Percentiles rank a stretch among this genome's conserved stretches.
Conservation (phyloP, 2,329 filamentous ascomycete species). For the Delphinella strobiligena region DNA sequence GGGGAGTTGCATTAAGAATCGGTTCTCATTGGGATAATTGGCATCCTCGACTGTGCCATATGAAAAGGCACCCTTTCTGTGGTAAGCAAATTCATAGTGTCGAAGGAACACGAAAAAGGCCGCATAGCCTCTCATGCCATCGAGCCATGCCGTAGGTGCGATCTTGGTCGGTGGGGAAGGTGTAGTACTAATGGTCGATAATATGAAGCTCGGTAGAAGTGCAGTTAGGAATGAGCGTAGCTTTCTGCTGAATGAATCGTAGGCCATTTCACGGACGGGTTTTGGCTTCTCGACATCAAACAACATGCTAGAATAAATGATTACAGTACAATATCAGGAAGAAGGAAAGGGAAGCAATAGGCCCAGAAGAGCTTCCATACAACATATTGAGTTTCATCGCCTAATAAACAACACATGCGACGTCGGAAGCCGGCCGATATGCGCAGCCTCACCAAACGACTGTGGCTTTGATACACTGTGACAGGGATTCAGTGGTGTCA, state of each 20-base stretch:
- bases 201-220: conserved; percentile 7
- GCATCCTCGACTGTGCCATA: conserved; percentile 9
- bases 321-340: background rate
- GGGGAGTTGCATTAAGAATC: conserved; percentile 34
- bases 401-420: no score
- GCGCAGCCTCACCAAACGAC: background rate
- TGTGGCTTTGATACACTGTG: no score
- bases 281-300: no score
- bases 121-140: conserved; percentile 55
- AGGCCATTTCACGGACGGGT: background rate
- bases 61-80: conserved; percentile 6
- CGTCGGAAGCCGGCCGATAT: background rate
- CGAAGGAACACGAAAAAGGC: conserved; percentile 54
- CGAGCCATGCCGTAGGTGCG: conserved; percentile 44
- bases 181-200: background rate
- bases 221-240: conserved; percentile 4
- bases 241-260: background rate
- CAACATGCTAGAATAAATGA: no score
- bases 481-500: no score
- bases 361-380: no score
- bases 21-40: conserved; percentile 33
- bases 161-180: background rate
- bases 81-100: conserved; percentile 35
- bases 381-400: no score
- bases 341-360: no score